These are phyloP conservation scores for Sisymbrium altissimum DNA, from an alignment of 345 rosid species.

Conservation along the genomic window DNA sequence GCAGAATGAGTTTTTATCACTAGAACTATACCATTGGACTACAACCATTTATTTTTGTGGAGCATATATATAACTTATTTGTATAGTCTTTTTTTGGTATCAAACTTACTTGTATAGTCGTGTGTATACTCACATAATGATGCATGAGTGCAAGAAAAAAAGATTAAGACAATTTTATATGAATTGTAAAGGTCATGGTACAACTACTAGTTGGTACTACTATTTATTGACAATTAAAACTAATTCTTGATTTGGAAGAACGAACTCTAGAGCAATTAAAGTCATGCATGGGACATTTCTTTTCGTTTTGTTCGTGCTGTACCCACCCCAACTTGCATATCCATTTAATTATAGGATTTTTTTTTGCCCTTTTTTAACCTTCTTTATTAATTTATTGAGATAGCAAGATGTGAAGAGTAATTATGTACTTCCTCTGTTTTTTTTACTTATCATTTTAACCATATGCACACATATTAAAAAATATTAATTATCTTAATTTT, in stretches of 20 bases:
- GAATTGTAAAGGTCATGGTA: slow-evolving; percentile 12
- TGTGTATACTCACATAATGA: neutral
- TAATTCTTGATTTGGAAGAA: slow-evolving; percentile 33
- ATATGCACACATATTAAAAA: too few relatives aligned
- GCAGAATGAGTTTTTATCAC: neutral
- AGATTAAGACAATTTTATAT: neutral
- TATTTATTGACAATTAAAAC: slow-evolving; percentile 21
- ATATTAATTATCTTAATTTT: too few relatives aligned
- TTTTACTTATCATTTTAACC: too few relatives aligned
- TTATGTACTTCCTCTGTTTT: too few relatives aligned
- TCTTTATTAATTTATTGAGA: too few relatives aligned
- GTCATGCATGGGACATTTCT: slow-evolving; percentile 32
- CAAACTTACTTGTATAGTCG: neutral
- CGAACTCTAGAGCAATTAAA: slow-evolving; percentile 25
- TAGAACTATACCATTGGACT: neutral
- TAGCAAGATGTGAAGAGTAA: neutral
- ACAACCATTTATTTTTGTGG: neutral
- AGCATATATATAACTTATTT: neutral
- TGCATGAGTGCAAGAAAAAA: neutral
- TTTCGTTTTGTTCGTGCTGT: slow-evolving; percentile 27
- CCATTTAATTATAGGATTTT: slow-evolving; percentile 8
- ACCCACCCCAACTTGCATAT: slow-evolving; percentile 15
- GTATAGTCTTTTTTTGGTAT: too few relatives aligned
- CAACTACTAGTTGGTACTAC: slow-evolving; percentile 13
- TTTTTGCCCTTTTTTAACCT: neutral